Evolutionary conservation across 768 basidiomycete species (phyloP), one percentile per base, ranked within the genome.

Genomic region (Termitomyces eurrhizus): DNA sequence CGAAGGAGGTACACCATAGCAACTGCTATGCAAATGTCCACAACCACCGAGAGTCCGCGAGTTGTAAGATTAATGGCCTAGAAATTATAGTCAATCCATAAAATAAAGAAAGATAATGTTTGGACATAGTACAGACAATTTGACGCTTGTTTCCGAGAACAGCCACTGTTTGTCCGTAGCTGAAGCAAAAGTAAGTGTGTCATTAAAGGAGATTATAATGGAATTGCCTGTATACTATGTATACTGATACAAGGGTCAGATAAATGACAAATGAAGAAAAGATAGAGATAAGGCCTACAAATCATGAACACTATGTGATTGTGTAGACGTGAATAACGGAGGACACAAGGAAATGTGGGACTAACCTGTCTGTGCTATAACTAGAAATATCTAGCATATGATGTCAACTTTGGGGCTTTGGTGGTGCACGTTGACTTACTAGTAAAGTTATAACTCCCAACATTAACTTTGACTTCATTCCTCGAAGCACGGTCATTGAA

Each of bases 1-100:
- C 16, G 48, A 32, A 58, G 49, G 12, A 58, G 24, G 35, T 32
- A 50, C 14, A 58, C 49, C 49, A 58, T 58, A 16, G 46, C 35
- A 12, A 35, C 18, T 51, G 42, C 42, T 44, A 21, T 44, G 4
- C 42, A 44, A 44, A 51, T 9, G 18, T 58, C 57, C 32, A 58
- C 46, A 33, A 51, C 7, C 9, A 50, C 57, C 0, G 48, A n/a
- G 9, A 44, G 29, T n/a, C 16, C 36, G 6, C 57, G 37, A 35
- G 35, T 44, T 5, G 37, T 0, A 6, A 58, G 32, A 44, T 42
- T n/a, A 11, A 39, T 9, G 8, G 0, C 29, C 57, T 58, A 18
- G n/a, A 12, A 12, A 16, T 2, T 9, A 11, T 2, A 9, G 0
- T 33, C 49, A 50, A 35, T 41, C 39, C 4, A 6, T 13, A 0